Conservation (phyloP, 1,139 yeast genomes). For the Scheffersomyces cryptocercus region DNA sequence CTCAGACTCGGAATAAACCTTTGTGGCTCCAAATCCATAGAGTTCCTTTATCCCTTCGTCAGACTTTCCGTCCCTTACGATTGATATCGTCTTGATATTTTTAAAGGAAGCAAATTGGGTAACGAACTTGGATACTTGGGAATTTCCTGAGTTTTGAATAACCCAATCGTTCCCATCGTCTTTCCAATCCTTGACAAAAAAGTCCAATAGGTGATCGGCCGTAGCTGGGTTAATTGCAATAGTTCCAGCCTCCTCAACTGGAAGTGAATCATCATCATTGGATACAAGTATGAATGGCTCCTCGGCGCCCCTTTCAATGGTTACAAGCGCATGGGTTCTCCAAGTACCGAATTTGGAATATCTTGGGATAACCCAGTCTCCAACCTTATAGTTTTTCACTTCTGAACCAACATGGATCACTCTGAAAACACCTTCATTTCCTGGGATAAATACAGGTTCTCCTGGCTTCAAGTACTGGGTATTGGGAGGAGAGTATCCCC, state of each 20-base stretch:
- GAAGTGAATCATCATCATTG: slow-evolving; percentile 12
- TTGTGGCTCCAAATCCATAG: slow-evolving; percentile 31
- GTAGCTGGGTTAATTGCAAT: slow-evolving; percentile 38
- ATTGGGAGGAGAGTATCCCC: slow-evolving; percentile 43
- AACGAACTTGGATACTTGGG: slow-evolving; percentile 33
- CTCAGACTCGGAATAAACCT: slow-evolving; percentile 29
- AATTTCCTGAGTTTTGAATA: slow-evolving; percentile 36
- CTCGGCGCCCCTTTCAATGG: slow-evolving; percentile 13
- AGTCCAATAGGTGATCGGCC: slow-evolving; percentile 31
- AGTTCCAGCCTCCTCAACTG: slow-evolving; percentile 32
- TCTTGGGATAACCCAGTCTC: slow-evolving; percentile 35
- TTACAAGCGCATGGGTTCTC: slow-evolving; percentile 31
- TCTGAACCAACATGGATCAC: slow-evolving; percentile 24
- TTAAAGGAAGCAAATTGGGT: slow-evolving; percentile 27
- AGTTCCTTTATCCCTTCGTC: slow-evolving; percentile 23
- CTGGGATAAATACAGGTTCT: slow-evolving; percentile 37
- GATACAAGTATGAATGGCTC: slow-evolving; percentile 25
- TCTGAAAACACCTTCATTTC: slow-evolving; percentile 38
- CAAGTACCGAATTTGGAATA: slow-evolving; percentile 37
- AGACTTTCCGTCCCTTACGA: slow-evolving; percentile 35
- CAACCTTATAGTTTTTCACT: slow-evolving; percentile 19
- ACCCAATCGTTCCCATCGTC: slow-evolving; percentile 31
- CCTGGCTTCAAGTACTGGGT: slow-evolving; percentile 32
- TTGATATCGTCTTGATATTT: slow-evolving; percentile 28
- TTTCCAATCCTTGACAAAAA: slow-evolving; percentile 29